Evolutionary conservation across 352 stramenopile genomes (phyloP).

Genomic region (Pythium aphanidermatum): DNA sequence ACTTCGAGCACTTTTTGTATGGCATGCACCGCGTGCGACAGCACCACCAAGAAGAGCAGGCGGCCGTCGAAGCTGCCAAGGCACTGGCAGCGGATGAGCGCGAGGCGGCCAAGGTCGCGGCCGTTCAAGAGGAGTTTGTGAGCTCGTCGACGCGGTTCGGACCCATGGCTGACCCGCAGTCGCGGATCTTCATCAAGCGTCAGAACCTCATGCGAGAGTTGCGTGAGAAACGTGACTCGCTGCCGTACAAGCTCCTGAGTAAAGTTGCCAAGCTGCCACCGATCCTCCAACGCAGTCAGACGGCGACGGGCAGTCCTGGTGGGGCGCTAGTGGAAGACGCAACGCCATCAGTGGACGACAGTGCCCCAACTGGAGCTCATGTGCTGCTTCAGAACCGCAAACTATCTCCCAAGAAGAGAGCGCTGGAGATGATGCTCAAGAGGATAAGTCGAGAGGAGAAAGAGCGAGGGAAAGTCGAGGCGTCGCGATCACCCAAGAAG

Average conservation of each 20-base stretch:
- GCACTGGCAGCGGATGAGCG: background rate
- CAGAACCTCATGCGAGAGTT: slow-evolving; percentile 71
- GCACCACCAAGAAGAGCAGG: slow-evolving; percentile 57
- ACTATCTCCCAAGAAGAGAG: slow-evolving; percentile 59
- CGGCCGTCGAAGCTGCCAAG: background rate
- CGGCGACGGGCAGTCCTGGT: background rate
- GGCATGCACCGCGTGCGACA: slow-evolving; percentile 70
- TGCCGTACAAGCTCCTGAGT: slow-evolving; percentile 62
- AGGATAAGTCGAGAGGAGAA: slow-evolving; percentile 49
- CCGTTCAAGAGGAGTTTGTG: slow-evolving; percentile 36
- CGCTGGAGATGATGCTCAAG: slow-evolving; percentile 57
- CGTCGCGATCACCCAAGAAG: background rate
- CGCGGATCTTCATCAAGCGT: slow-evolving; percentile 54
- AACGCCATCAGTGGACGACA: background rate
- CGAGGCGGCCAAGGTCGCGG: background rate
- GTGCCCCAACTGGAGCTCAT: slow-evolving; percentile 31
- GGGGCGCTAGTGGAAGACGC: background rate
- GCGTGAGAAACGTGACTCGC: slow-evolving; percentile 60
- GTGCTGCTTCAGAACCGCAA: slow-evolving; percentile 65
- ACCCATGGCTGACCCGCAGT: slow-evolving; percentile 37
- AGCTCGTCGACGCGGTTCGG: slow-evolving; percentile 55
- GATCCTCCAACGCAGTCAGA: slow-evolving; percentile 29
- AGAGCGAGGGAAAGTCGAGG: background rate
- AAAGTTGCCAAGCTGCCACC: slow-evolving; percentile 48
- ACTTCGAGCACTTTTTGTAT: slow-evolving; percentile 80